phyloP scores from a whole-genome alignment of 306 rosid species.

The Prinsepia uniflora region DNA sequence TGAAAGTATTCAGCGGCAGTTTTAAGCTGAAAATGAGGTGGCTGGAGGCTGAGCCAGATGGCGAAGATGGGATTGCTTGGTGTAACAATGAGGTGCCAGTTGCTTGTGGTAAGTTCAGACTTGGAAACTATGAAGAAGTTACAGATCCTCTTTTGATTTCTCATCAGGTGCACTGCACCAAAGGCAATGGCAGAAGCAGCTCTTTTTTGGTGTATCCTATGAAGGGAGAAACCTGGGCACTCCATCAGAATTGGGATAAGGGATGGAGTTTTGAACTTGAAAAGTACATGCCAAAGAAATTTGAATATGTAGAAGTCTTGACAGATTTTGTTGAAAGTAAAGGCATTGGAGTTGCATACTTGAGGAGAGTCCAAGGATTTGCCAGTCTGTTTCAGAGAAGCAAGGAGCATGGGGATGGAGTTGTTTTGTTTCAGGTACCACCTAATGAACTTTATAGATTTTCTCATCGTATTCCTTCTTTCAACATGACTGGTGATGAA shows the following conservation, averaged over 20 bases:
- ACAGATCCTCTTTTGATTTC: slow-evolving; percentile 52
- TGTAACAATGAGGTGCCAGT: slow-evolving; percentile 47
- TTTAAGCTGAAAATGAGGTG: slow-evolving; percentile 64
- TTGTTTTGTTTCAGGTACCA: slow-evolving; percentile 37
- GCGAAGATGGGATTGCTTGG: slow-evolving; percentile 54
- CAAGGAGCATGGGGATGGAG: slow-evolving; percentile 25
- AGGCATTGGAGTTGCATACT: slow-evolving; percentile 58
- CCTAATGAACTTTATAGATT: slow-evolving; percentile 62
- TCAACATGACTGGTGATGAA: slow-evolving; percentile 71
- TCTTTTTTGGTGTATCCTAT: slow-evolving; percentile 56
- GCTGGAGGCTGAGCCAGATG: slow-evolving; percentile 64
- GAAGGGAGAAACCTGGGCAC: slow-evolving; percentile 92
- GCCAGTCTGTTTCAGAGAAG: slow-evolving; percentile 62
- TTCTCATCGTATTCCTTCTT: slow-evolving; percentile 76
- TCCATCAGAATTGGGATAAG: slow-evolving; percentile 74
- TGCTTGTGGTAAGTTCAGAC: slow-evolving; percentile 59
- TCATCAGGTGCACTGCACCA: slow-evolving; percentile 53
- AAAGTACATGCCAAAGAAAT: slow-evolving; percentile 37
- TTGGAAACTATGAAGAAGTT: slow-evolving; percentile 38
- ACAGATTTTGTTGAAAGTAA: slow-evolving; percentile 49
- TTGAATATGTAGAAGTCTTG: slow-evolving; percentile 63
- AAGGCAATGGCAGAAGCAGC: slow-evolving; percentile 23
- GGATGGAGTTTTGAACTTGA: slow-evolving; percentile 65
- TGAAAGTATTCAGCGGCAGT: slow-evolving; percentile 52
- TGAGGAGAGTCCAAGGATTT: slow-evolving; percentile 71